Conservation (phyloP, 441 rosid species). For the Euphorbia celastroides region DNA sequence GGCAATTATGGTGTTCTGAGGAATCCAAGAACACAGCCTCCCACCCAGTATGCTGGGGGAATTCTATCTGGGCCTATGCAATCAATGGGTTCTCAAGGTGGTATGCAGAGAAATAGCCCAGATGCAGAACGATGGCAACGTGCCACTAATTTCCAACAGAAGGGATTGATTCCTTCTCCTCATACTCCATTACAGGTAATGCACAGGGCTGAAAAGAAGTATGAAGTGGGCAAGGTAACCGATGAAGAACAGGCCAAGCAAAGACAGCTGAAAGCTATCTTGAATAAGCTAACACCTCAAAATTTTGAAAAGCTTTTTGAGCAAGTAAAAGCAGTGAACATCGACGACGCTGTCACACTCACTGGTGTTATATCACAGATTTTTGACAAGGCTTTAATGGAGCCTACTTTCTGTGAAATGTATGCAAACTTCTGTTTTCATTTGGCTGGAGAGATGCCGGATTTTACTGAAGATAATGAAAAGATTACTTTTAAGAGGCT, state of each 20-base stretch:
- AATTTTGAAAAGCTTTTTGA: constrained; percentile 87
- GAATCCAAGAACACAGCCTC: constrained; percentile 57
- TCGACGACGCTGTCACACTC: constrained; percentile 73
- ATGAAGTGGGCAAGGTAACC: constrained; percentile 73
- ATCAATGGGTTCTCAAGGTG: constrained; percentile 58
- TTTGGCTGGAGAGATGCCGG: constrained; percentile 73
- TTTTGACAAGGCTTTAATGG: constrained; percentile 95
- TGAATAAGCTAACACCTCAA: constrained; percentile 96
- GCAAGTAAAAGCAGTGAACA: constrained; percentile 79
- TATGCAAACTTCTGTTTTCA: constrained; percentile 76
- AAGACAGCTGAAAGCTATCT: constrained; percentile 73
- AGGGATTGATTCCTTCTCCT: constrained; percentile 85
- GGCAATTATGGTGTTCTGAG: constrained; percentile 71
- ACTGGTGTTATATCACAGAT: constrained; percentile 82
- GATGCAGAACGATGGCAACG: constrained; percentile 94
- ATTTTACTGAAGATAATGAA: constrained; percentile 55
- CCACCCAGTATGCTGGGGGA: constrained; percentile 40
- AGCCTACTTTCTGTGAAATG: constrained; percentile 99
- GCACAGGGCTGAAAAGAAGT: constrained; percentile 92
- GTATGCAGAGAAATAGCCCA: constrained; percentile 51
- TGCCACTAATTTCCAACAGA: constrained; percentile 53
- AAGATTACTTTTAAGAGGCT: constrained; percentile 78
- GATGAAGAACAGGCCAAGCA: constrained; percentile 87
- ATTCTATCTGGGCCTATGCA: constrained; percentile 77
- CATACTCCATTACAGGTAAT: constrained; percentile 69